These are phyloP conservation scores for Colletotrichum sublineola DNA, from an alignment of 2,329 filamentous ascomycete genomes.

Conservation along the genomic window DNA sequence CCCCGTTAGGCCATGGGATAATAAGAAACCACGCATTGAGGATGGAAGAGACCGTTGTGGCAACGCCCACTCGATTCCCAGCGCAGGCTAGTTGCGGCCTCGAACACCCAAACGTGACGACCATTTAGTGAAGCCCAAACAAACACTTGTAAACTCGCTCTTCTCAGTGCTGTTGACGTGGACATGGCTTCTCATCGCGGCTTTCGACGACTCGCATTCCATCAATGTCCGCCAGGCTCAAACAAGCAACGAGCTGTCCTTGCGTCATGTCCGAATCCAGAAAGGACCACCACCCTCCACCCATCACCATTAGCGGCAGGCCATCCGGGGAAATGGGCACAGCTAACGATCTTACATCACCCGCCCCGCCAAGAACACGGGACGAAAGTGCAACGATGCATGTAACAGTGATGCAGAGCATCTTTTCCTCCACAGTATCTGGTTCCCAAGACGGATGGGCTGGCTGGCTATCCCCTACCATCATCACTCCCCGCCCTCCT, in stretches of 20 bases:
- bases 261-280: slow-evolving; percentile 37
- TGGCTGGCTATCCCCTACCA: background rate
- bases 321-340: slow-evolving; percentile 19
- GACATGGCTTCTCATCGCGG: slow-evolving; percentile 8
- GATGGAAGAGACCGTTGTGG: background rate
- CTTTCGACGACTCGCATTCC: background rate
- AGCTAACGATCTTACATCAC: background rate
- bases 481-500: background rate
- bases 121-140: background rate
- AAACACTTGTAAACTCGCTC: background rate
- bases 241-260: slow-evolving; percentile 42
- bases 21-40: background rate
- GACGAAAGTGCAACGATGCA: background rate
- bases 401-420: background rate
- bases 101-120: background rate
- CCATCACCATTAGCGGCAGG: background rate
- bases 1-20: background rate
- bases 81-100: background rate
- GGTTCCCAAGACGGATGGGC: background rate
- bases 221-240: slow-evolving; percentile 18
- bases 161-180: background rate
- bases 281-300: slow-evolving; percentile 15
- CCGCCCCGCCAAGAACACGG: slow-evolving; percentile 2
- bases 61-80: background rate
- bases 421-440: background rate